Percentiles rank a stretch among this genome's conserved stretches.
phyloP scores from a whole-genome alignment of 1,284 basidiomycete species.

The Cutaneotrichosporon spelunceum region DNA sequence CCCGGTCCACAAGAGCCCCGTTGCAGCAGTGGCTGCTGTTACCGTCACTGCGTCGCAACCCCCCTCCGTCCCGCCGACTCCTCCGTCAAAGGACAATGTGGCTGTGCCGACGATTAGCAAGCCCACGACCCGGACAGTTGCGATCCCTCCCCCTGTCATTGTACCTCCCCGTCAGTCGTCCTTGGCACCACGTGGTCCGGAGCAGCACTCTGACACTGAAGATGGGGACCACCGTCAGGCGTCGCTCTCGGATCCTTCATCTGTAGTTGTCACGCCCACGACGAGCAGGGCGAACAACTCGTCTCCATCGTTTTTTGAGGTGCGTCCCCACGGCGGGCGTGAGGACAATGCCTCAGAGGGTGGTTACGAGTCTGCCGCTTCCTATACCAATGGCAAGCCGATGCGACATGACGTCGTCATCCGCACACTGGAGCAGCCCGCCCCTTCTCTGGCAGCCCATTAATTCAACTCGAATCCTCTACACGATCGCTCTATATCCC shows the following conservation, averaged over 20 bases:
- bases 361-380: slow-evolving; percentile 8
- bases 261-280: slow-evolving; percentile 23
- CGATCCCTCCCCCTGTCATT: slow-evolving; percentile 18
- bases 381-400: slow-evolving; percentile 2
- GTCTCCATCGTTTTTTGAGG: slow-evolving; percentile 19
- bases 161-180: slow-evolving; percentile 23
- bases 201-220: not conserved
- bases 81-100: slow-evolving; percentile 2
- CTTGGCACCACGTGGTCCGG: not conserved
- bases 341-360: slow-evolving; percentile 13
- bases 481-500: not conserved
- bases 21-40: not conserved
- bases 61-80: not conserved
- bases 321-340: slow-evolving; percentile 13
- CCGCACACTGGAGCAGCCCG: not conserved
- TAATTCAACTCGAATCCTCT: not conserved
- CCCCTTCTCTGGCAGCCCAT: slow-evolving; percentile 4
- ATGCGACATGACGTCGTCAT: not conserved
- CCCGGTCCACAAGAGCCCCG: not conserved
- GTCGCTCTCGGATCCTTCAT: slow-evolving; percentile 20
- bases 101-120: not conserved
- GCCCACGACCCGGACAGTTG: not conserved
- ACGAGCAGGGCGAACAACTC: slow-evolving; percentile 19
- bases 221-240: slow-evolving; percentile 7
- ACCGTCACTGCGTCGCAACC: not conserved